A percentile compares a stretch with the other conserved stretches of the same genome.
Conservation (phyloP, 1,139 yeast species). For the Zygosaccharomyces pseudobailii region DNA sequence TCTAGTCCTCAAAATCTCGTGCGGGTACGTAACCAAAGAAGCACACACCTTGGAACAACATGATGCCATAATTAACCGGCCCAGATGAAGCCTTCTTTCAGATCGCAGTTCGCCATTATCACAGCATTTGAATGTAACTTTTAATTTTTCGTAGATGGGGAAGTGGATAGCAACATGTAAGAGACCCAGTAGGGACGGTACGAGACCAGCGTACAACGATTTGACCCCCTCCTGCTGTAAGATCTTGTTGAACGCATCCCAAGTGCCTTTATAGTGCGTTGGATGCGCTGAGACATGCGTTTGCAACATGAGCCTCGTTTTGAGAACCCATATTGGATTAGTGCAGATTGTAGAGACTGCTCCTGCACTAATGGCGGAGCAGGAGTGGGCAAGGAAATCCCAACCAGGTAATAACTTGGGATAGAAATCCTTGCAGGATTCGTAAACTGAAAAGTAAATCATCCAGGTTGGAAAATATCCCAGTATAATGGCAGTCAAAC, state of each 20-base stretch:
- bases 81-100: slow-evolving; percentile 30
- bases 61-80: slow-evolving; percentile 66
- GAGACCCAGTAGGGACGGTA: slow-evolving; percentile 86
- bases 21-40: slow-evolving; percentile 87
- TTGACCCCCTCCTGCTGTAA: slow-evolving; percentile 69
- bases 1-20: slow-evolving; percentile 89
- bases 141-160: slow-evolving; percentile 88
- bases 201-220: slow-evolving; percentile 86
- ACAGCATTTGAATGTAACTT: slow-evolving; percentile 42
- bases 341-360: slow-evolving; percentile 80
- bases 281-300: slow-evolving; percentile 35
- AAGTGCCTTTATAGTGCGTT: slow-evolving; percentile 63
- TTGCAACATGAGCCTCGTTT: slow-evolving; percentile 90
- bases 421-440: slow-evolving; percentile 57
- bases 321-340: slow-evolving; percentile 70
- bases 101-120: slow-evolving; percentile 24
- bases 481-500: slow-evolving; percentile 81
- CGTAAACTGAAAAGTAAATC: slow-evolving; percentile 88
- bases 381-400: slow-evolving; percentile 59
- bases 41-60: slow-evolving; percentile 86
- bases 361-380: slow-evolving; percentile 88
- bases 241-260: slow-evolving; percentile 81
- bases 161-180: slow-evolving; percentile 95
- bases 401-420: slow-evolving; percentile 38
- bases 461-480: slow-evolving; percentile 99